Evolutionary conservation across 2,329 filamentous ascomycete species (phyloP), one percentile per base, ranked within the genome.

Genomic region (Coniochaeta sp.): DNA sequence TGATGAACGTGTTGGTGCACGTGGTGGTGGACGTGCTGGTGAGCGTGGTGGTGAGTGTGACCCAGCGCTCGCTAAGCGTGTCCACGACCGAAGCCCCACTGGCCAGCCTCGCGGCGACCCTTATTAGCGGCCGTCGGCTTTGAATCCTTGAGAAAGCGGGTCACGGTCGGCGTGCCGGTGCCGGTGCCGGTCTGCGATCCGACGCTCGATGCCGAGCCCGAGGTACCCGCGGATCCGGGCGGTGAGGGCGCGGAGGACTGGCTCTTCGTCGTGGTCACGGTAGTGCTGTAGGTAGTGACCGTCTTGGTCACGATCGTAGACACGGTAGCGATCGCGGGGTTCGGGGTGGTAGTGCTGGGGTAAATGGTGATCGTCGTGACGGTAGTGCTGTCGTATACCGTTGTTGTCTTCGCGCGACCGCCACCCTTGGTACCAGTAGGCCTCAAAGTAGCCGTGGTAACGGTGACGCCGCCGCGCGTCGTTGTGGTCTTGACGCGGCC

Each of bases 251-350:
- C 30, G 22, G 47, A 17, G 7, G 57, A 19, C 6, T 8, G 47
- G 50, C 54, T 28, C 5, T 16, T 69, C 0, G 71, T 74, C n/a
- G 73, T 61, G 9, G 76, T 69, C 1, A 77, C 75, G n/a, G 69
- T 71, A 1, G 62, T 65, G 54, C 58, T 47, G 24, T 62, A 62
- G 7, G 75, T 71, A 0, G 76, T 79, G 44, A 78, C 75, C 1
- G 76, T 77, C 36, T 75, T 70, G 24, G 76, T 79, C 61, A 74
- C 68, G 10, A 76, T 30, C 24, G 26, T 12, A 26, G 47, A n/a
- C 16, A 7, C 24, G 3, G 10, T 26, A 4, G 24, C 14, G 24
- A 30, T 30, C 4, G 2, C 47, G 22, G 47, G 24, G 22, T 47
- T 47, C 17, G 26, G 16, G 24, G 47, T 30, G 22, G 42, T 14